A percentile compares a stretch with the other conserved stretches of the same genome.
phyloP scores from a whole-genome alignment of 1,284 basidiomycete genomes.

The Vanrija humicola region DNA sequence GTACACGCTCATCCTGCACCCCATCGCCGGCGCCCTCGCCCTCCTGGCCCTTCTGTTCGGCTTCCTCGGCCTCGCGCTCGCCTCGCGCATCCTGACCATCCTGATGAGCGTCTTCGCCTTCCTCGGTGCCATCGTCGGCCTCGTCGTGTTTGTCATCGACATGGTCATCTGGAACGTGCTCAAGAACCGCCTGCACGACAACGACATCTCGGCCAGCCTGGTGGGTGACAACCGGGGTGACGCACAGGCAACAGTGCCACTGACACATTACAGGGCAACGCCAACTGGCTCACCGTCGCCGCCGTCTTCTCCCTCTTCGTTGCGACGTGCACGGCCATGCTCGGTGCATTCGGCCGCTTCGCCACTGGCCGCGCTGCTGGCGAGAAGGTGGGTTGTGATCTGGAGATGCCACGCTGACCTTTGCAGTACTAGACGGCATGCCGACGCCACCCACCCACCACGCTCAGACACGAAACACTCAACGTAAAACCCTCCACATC shows the following conservation, averaged over 20 bases:
- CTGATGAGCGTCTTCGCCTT: conserved; percentile 66
- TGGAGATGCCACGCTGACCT: not conserved
- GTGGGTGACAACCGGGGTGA: conserved; percentile 48
- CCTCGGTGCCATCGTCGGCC: conserved; percentile 61
- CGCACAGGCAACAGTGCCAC: not conserved
- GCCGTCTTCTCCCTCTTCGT: conserved; percentile 63
- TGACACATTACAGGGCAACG: conserved; percentile 33
- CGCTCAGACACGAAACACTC: no score
- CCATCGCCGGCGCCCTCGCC: conserved; percentile 67
- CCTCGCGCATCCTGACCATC: conserved; percentile 65
- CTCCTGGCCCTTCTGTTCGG: conserved; percentile 70
- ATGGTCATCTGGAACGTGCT: conserved; percentile 73
- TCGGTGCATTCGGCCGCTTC: conserved; percentile 65
- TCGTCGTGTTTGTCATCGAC: conserved; percentile 69
- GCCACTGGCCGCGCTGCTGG: conserved; percentile 45
- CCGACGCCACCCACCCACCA: not conserved
- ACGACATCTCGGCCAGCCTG: conserved; percentile 48
- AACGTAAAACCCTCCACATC: not conserved
- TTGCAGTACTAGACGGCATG: not conserved
- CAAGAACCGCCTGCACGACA: conserved; percentile 57
- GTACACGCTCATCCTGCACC: conserved; percentile 67
- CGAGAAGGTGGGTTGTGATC: conserved; percentile 36
- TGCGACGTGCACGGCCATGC: conserved; percentile 62
- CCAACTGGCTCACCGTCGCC: conserved; percentile 62
- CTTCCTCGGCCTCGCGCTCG: conserved; percentile 58